A percentile compares a stretch with the other conserved stretches of the same genome.
Evolutionary conservation across 768 basidiomycete species (phyloP).

Genomic region (Termitomyces sp.): DNA sequence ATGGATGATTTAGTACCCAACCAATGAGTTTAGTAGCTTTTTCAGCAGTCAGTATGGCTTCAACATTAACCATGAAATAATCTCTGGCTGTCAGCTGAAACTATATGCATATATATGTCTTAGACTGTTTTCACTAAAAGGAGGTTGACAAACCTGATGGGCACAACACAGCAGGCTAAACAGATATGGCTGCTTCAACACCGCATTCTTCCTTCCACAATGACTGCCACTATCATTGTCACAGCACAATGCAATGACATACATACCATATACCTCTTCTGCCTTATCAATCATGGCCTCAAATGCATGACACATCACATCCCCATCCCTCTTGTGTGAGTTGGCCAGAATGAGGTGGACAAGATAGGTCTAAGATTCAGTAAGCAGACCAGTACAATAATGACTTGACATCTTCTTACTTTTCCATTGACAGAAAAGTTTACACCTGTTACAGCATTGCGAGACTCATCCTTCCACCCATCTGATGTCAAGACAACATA

Average conservation of each 20-base stretch:
- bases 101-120: conserved; percentile 7
- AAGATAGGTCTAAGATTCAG: not conserved
- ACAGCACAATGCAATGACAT: conserved; percentile 15
- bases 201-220: conserved; percentile 19
- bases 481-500: conserved; percentile 19
- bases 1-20: conserved; percentile 25
- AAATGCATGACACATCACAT: conserved; percentile 22
- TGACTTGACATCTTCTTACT: conserved; percentile 10
- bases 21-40: conserved; percentile 23
- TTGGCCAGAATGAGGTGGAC: conserved; percentile 8
- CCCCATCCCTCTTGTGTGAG: conserved; percentile 21
- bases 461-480: conserved; percentile 28
- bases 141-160: conserved; percentile 17
- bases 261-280: conserved; percentile 15
- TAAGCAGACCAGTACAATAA: no score
- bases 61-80: conserved; percentile 19
- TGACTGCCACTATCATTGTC: conserved; percentile 26
- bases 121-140: not conserved
- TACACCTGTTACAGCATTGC: conserved; percentile 18
- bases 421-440: conserved; percentile 19
- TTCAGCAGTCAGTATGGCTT: conserved; percentile 18
- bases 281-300: conserved; percentile 20
- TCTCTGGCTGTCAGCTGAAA: conserved; percentile 21
- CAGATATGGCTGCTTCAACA: conserved; percentile 16
- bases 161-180: conserved; percentile 19